Percentiles rank a stretch among this genome's conserved stretches.
Evolutionary conservation across 2,329 filamentous ascomycete species (phyloP).

Genomic region (Xenosphaeropsis pyriputrescens): DNA sequence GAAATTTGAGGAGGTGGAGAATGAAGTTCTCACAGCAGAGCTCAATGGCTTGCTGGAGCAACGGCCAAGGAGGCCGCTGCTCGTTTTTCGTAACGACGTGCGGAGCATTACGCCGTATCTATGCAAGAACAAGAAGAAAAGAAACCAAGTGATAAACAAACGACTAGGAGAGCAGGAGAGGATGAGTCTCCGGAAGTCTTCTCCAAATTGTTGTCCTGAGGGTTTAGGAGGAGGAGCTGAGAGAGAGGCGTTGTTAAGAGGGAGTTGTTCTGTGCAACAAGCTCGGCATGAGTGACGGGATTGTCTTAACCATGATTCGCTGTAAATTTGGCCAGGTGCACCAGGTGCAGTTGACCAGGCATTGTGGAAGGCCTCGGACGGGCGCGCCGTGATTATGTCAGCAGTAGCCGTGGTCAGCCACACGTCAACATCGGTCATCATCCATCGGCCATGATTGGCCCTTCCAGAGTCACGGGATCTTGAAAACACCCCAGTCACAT

Average conservation of each 20-base stretch:
- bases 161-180: neutral
- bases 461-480: too few species aligned
- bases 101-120: conserved; percentile 51
- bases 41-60: conserved; percentile 21
- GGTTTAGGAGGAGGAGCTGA: neutral
- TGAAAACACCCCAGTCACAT: too few species aligned
- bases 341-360: too few species aligned
- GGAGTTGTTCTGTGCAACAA: too few species aligned
- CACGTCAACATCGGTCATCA: too few species aligned
- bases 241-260: neutral
- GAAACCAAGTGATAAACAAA: conserved; percentile 1
- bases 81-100: conserved; percentile 49
- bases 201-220: neutral
- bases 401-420: too few species aligned
- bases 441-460: too few species aligned
- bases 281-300: too few species aligned
- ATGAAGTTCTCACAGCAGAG: conserved; percentile 23
- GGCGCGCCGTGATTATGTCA: too few species aligned
- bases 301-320: too few species aligned
- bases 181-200: neutral
- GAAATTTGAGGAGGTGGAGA: conserved; percentile 22
- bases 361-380: too few species aligned
- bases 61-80: conserved; percentile 46
- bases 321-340: too few species aligned
- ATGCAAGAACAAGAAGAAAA: conserved; percentile 14